Conservation (phyloP, 139 green algal genomes). For the Coelastrella sp. region DNA sequence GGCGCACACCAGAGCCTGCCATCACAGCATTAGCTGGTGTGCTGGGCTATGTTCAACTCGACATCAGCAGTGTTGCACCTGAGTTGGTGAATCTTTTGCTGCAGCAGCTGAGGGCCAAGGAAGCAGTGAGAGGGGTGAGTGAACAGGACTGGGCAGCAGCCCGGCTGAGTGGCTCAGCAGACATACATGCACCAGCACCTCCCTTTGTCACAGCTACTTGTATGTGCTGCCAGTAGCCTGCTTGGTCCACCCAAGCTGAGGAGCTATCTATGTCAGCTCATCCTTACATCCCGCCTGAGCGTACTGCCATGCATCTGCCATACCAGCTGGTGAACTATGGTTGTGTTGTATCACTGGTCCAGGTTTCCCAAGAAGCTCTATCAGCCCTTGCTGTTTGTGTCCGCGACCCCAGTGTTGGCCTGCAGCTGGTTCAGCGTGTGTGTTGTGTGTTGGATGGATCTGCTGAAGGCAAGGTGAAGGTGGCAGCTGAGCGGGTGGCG, state of each 20-base stretch:
- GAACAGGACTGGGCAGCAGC: background rate
- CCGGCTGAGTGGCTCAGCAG: background rate
- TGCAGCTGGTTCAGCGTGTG: constrained; percentile 50
- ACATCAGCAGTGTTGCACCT: constrained; percentile 54
- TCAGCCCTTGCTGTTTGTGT: constrained; percentile 57
- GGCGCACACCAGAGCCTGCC: constrained; percentile 80
- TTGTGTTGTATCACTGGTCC: background rate
- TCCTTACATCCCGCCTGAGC: too few relatives aligned
- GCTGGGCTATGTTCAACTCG: constrained; percentile 53
- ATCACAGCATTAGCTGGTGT: constrained; percentile 59
- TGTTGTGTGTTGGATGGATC: constrained; percentile 70
- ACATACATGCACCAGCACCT: background rate
- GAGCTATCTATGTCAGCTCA: too few relatives aligned
- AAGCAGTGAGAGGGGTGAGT: constrained; percentile 47
- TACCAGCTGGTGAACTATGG: background rate
- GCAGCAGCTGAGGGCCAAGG: constrained; percentile 75
- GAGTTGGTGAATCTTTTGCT: constrained; percentile 75
- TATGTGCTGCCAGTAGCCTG: too few relatives aligned
- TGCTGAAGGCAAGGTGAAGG: constrained; percentile 80
- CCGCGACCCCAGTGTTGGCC: constrained; percentile 52
- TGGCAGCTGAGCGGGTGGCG: constrained; percentile 66
- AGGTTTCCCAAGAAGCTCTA: constrained; percentile 56
- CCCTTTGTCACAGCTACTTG: too few relatives aligned
- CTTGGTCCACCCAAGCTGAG: too few relatives aligned
- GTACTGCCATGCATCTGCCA: background rate